Percentiles rank a stretch among this genome's conserved stretches.
These are phyloP conservation scores for Tympanopsis confertula DNA, from an alignment of 2,329 filamentous ascomycete species.

Conservation along the genomic window DNA sequence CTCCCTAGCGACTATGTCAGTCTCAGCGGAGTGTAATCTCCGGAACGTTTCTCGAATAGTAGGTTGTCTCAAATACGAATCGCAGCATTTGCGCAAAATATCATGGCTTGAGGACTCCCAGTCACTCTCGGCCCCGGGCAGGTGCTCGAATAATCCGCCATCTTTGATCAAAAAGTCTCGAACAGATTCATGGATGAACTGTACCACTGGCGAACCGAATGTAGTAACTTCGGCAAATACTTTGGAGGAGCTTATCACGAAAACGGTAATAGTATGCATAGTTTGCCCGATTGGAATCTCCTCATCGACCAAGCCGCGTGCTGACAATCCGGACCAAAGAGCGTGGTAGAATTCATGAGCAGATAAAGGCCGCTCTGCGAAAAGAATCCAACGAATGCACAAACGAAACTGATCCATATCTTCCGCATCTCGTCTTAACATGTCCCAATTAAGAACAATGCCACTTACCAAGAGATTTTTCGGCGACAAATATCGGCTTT, in stretches of 20 bases:
- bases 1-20: background rate
- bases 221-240: constrained; percentile 32
- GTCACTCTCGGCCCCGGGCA: constrained; percentile 17
- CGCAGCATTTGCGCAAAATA: constrained; percentile 28
- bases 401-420: constrained; percentile 17
- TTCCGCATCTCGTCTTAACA: constrained; percentile 20
- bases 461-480: too few relatives aligned
- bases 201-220: constrained; percentile 18
- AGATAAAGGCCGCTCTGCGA: constrained; percentile 18
- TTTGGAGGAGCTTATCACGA: constrained; percentile 31
- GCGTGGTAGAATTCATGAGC: constrained; percentile 24
- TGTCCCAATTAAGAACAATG: too few relatives aligned
- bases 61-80: constrained; percentile 18
- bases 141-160: constrained; percentile 14
- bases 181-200: constrained; percentile 42
- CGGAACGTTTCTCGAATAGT: constrained; percentile 7
- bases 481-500: too few relatives aligned
- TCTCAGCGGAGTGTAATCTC: constrained; percentile 1
- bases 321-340: constrained; percentile 16
- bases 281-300: constrained; percentile 10
- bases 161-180: constrained; percentile 30
- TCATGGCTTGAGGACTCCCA: constrained; percentile 25
- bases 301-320: constrained; percentile 4
- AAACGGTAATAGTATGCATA: constrained; percentile 13
- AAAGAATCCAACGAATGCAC: constrained; percentile 27